These are phyloP conservation scores for Candida tibetensis DNA, from an alignment of 805 yeast species.

Conservation along the genomic window DNA sequence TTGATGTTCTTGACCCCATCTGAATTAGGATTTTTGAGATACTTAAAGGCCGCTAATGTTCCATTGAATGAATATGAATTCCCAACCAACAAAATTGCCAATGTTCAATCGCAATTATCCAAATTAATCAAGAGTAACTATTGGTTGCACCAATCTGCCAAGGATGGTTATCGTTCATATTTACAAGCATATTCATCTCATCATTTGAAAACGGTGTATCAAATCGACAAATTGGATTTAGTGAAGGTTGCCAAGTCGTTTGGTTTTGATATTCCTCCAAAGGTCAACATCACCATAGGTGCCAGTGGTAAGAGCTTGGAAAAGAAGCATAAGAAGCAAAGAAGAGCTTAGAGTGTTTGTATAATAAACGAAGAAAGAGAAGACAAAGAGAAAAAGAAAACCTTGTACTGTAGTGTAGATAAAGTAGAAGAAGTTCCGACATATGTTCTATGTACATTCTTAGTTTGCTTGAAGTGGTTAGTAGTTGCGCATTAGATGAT, in stretches of 20 bases:
- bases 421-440: not conserved
- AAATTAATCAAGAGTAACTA: conserved; percentile 88
- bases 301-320: conserved; percentile 73
- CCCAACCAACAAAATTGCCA: conserved; percentile 91
- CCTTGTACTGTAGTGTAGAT: not conserved
- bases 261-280: conserved; percentile 94
- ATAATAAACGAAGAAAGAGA: not conserved
- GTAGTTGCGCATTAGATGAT: too few relatives aligned
- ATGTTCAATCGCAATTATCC: conserved; percentile 90
- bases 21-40: conserved; percentile 91
- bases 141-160: conserved; percentile 92
- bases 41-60: conserved; percentile 93
- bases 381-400: not conserved
- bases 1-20: conserved; percentile 92
- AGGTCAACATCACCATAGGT: conserved; percentile 93
- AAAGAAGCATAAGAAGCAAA: conserved; percentile 47
- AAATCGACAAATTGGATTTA: conserved; percentile 90
- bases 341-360: conserved; percentile 20
- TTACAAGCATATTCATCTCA: conserved; percentile 97
- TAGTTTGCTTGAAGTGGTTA: not conserved
- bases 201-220: conserved; percentile 93
- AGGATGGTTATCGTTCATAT: conserved; percentile 96
- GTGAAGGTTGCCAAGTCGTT: conserved; percentile 93
- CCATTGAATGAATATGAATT: conserved; percentile 97
- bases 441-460: too few relatives aligned